Percentiles rank a stretch among this genome's conserved stretches.
These are phyloP conservation scores for Chloris gayana DNA, from an alignment of 176 grass and related monocot genomes.

Conservation along the genomic window DNA sequence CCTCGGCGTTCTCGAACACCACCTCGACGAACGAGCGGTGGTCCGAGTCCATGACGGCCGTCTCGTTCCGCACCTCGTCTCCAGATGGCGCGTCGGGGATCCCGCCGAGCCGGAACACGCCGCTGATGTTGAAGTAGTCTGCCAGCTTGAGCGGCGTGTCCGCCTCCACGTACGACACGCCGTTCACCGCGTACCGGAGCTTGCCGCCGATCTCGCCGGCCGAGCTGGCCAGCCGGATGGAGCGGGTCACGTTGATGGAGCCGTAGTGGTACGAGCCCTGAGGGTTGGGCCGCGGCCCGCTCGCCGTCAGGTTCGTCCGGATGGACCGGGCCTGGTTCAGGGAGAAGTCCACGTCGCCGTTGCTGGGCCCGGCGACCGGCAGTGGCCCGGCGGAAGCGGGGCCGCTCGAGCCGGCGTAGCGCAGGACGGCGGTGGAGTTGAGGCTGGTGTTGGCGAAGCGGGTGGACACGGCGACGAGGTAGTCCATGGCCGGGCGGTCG, in stretches of 20 bases:
- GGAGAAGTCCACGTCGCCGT: slow-evolving; percentile 49
- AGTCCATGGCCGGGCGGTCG: slow-evolving; percentile 43
- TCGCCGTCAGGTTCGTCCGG: slow-evolving; percentile 84
- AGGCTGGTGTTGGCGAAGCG: slow-evolving; percentile 55
- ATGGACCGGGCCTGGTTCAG: slow-evolving; percentile 71
- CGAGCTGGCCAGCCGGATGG: slow-evolving; percentile 69
- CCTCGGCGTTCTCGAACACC: slow-evolving; percentile 74
- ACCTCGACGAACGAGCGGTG: slow-evolving; percentile 71
- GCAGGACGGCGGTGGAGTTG: slow-evolving; percentile 50
- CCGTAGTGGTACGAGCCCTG: slow-evolving; percentile 96
- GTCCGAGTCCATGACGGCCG: slow-evolving; percentile 81
- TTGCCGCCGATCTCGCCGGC: slow-evolving; percentile 49
- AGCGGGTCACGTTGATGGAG: slow-evolving; percentile 74
- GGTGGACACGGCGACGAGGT: slow-evolving; percentile 68
- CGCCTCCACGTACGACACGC: slow-evolving; percentile 69
- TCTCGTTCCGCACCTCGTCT: slow-evolving; percentile 34
- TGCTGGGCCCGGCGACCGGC: neutral
- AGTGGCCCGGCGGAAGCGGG: neutral
- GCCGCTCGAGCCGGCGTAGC: slow-evolving; percentile 49
- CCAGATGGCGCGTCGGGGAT: slow-evolving; percentile 47
- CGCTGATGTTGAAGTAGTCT: slow-evolving; percentile 77
- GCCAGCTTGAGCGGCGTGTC: slow-evolving; percentile 90
- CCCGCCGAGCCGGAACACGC: slow-evolving; percentile 63
- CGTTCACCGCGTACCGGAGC: slow-evolving; percentile 74
- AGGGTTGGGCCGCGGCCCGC: slow-evolving; percentile 86